phyloP scores from a whole-genome alignment of 2,329 filamentous ascomycete genomes.

The Beauveria asiatica region DNA sequence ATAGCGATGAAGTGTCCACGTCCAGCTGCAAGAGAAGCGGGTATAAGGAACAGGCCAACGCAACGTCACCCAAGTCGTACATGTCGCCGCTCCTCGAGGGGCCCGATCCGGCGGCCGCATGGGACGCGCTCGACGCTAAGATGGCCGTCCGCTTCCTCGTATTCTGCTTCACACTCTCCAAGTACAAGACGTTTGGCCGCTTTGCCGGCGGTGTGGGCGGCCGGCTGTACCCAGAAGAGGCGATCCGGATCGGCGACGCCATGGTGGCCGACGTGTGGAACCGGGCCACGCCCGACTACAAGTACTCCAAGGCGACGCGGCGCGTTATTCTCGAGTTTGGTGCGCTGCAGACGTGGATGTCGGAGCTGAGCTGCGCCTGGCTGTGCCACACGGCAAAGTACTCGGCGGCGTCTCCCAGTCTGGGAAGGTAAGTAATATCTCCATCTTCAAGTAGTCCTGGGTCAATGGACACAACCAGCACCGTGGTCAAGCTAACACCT shows the following conservation, averaged over 20 bases:
- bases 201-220: background rate
- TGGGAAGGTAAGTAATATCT: background rate
- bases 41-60: too few relatives aligned
- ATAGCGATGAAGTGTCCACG: too few relatives aligned
- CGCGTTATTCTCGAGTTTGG: background rate
- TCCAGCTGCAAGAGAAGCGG: too few relatives aligned
- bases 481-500: background rate
- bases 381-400: background rate
- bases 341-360: background rate
- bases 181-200: background rate
- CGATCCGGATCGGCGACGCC: background rate
- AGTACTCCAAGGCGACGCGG: background rate
- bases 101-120: background rate
- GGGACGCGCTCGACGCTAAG: background rate
- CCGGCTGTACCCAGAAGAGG: background rate
- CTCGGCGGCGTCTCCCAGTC: background rate
- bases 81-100: background rate
- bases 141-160: background rate
- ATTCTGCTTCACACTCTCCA: background rate
- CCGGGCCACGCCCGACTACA: background rate
- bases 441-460: background rate
- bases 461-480: background rate
- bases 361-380: background rate
- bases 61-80: background rate
- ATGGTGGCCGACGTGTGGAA: background rate